Evolutionary conservation across 768 basidiomycete genomes (phyloP), one percentile per base, ranked within the genome.

Genomic region (Gelatoporia subvermispora): DNA sequence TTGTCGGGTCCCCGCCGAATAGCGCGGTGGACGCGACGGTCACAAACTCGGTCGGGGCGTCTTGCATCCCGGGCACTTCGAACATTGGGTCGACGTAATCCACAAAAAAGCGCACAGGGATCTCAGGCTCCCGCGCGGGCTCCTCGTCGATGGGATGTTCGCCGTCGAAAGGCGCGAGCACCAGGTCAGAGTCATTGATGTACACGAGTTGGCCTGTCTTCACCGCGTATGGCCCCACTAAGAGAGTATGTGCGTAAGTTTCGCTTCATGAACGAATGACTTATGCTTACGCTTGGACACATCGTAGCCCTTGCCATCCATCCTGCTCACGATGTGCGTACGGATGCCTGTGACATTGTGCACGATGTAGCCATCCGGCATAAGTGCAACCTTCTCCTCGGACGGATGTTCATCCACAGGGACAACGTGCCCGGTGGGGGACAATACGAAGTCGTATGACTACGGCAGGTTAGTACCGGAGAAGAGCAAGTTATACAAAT

Each of bases 251-350:
- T 41, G 50, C 40, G 48, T 36, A 13, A 40, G 21, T 11, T 43
- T 8, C 50, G 8, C 10, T 45, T 9, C 11, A 20, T n/a, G 34
- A 20, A 28, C 20, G 34, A 10, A 28, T 5, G 28, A 13, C 13
- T 5, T 5, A 34, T 17, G 65, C 85, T 60, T 57, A 93, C 93
- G 69, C 71, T 82, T 89, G 28, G 85, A 77, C 45, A 97, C 76
- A 57, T 95, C 89, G 57, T 92, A 95, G 8, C 93, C 93, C 56
- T 75, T 83, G 11, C 85, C 84, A 57, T 94, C 93, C 45, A 93
- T 63, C 22, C 91, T 75, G 60, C 79, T 85, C 20, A 89, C 82
- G 17, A 94, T 83, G 52, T 82, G 83, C 1, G 83, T 76, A 34
- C 88, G 78, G 41, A 96, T 76, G 5, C 92, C 93, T 2, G 84